Base-by-base conservation (phyloP, 257 asterid genomes). In the Nyctanthes arbortristis region DNA sequence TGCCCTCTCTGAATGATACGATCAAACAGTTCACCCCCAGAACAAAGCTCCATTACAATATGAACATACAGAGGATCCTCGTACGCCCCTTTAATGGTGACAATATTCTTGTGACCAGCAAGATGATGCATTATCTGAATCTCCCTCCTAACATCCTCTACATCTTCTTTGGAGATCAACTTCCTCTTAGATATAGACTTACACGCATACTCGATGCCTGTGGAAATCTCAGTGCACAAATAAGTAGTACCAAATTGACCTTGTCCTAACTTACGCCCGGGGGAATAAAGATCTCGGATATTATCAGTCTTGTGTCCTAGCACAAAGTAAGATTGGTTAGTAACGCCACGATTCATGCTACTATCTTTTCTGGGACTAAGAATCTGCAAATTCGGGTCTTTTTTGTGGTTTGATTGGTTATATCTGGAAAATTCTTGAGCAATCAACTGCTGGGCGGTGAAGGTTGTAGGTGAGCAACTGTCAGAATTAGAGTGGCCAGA, bases 121-220 rank as follows among this genome's bases (percentile, higher is more conserved):
- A 92, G 72, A 77, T 92, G 98, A 73, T 92, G 96, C 97, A 93
- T 92, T 69, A 92, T 88, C 87, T 92, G 97, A 80, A 92, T 90
- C 89, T 92, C 98, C 87, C 98, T 88, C 65, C 95, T 74, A 5
- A 93, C 98, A 74, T 93, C 98, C 70, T 90, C 96, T 0, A 93
- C 88, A 20, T 93, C 98, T 75, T 90, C 98, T 66, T 71, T 87
- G 28, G 98, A 87, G 52, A 85, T 93, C 76, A 93, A 57, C 76
- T 90, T 93, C 79, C 97, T 85, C 91, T 93, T 93, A 27, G 95
- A 73, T 68, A 93, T 90, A 43, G 98, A 92, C 71, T 92, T 92
- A 64, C 98, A 92, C 40, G 98, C 98, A 61, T 84, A 92, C 20
- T 88, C 93, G 36, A 54, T 43, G 36, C 90, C 84, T 0, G 95